Conservation (phyloP, 2,329 filamentous ascomycete genomes). For the Alternaria tenuissima region DNA sequence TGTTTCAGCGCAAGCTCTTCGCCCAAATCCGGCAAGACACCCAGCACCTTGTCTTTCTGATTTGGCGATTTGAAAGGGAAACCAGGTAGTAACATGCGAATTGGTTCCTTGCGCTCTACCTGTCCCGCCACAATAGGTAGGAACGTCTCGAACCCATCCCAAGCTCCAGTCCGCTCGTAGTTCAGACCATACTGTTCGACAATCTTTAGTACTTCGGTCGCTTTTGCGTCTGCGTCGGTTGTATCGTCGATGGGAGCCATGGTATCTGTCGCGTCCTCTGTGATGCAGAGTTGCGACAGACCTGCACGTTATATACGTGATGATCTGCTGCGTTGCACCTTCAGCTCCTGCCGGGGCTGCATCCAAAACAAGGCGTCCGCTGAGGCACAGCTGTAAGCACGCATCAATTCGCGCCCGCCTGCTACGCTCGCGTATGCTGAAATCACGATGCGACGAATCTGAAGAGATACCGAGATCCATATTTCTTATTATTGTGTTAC, state of each 20-base stretch:
- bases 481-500: background rate
- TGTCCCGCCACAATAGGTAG: conserved; percentile 28
- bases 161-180: conserved; percentile 33
- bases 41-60: conserved; percentile 62
- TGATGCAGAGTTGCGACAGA: background rate
- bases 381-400: conserved; percentile 14
- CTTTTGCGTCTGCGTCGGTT: conserved; percentile 9
- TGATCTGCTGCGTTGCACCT: conserved; percentile 1
- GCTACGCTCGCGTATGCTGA: background rate
- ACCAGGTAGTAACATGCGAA: conserved; percentile 58
- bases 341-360: conserved; percentile 5
- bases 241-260: conserved; percentile 1
- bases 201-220: conserved; percentile 26
- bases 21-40: conserved; percentile 54
- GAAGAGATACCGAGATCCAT: background rate
- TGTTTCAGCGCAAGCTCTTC: conserved; percentile 56
- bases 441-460: background rate
- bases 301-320: background rate
- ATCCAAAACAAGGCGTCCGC: conserved; percentile 5
- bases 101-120: conserved; percentile 28
- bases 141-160: conserved; percentile 37
- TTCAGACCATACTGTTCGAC: conserved; percentile 36
- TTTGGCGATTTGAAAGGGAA: conserved; percentile 72
- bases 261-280: background rate
- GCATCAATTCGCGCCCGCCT: background rate